Conservation (phyloP, 257 asterid genomes). For the Plantago elongata region DNA sequence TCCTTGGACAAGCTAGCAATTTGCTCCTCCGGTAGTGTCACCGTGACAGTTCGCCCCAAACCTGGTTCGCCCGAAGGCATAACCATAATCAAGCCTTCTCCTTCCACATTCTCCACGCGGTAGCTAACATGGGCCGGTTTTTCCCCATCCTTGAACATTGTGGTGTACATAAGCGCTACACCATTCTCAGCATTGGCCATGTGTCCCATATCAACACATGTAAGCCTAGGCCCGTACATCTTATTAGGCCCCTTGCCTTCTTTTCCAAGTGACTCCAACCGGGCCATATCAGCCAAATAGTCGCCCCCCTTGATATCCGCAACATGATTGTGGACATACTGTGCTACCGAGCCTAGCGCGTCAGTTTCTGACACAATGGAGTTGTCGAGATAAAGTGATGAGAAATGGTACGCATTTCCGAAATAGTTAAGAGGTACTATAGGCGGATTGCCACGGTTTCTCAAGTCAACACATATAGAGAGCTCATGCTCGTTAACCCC, state of each 20-base stretch:
- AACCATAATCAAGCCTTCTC: slow-evolving; percentile 49
- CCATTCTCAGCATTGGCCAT: slow-evolving; percentile 22
- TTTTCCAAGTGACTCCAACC: slow-evolving; percentile 18
- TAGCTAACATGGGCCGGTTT: slow-evolving; percentile 46
- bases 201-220: slow-evolving; percentile 37
- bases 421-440: slow-evolving; percentile 33
- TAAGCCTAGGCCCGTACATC: slow-evolving; percentile 33
- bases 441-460: slow-evolving; percentile 16
- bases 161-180: slow-evolving; percentile 28
- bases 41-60: slow-evolving; percentile 36
- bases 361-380: slow-evolving; percentile 15
- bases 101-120: slow-evolving; percentile 38
- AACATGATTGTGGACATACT: slow-evolving; percentile 32
- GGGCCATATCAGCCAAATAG: slow-evolving; percentile 11
- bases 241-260: slow-evolving; percentile 21
- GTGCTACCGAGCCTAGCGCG: slow-evolving; percentile 23
- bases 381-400: slow-evolving; percentile 20
- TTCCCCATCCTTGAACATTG: slow-evolving; percentile 37
- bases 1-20: slow-evolving; percentile 36
- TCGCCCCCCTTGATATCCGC: slow-evolving; percentile 20
- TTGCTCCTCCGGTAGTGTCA: slow-evolving; percentile 36
- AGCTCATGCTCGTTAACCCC: slow-evolving; percentile 17
- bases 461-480: slow-evolving; percentile 38
- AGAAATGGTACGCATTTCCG: slow-evolving; percentile 47
- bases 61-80: slow-evolving; percentile 51